Evolutionary conservation across 2,329 filamentous ascomycete genomes (phyloP), one percentile per base, ranked within the genome.

Genomic region (Xylariaceae sp.): DNA sequence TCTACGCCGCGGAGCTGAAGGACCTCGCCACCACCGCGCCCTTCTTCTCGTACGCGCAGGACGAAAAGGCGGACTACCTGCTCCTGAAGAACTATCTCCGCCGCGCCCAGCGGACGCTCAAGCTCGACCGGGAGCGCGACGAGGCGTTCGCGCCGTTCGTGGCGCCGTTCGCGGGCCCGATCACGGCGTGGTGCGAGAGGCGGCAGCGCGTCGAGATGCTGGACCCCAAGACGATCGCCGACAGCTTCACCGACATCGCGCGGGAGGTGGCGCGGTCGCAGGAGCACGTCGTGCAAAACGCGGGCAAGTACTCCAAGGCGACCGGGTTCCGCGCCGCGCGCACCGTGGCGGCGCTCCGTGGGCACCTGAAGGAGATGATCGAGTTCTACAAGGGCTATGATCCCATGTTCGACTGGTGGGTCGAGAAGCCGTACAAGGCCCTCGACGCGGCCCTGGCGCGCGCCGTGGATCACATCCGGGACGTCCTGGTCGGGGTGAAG

Each of bases 321-420:
- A 66, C 61, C 3, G 73, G 73, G 0, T 72, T 68, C 45, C 69
- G 72, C 19, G 73, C 74, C 4, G 64, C 65, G 3, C 66, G 65
- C 13, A 65, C 64, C 1, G 54, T 75, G 0, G 52, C 54, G 4
- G 56, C 68, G 19, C 54, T 81, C 4, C 57, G 61, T 0, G 38
- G 26, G 0, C 65, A 69, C 37, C 56, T 81, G 0, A 47, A 59
- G 2, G 74, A 80, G 47, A 71, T 69, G 52, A 69, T 65, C 40
- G 44, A 37, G 0, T 81, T 79, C 51, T 80, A 76, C 53, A 60
- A 64, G 22, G 69, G 68, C 3, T 81, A 80, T 48, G 73, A 81
- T 46, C 76, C 78, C 1, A 42, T 66, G 12, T 79, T 79, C 40
- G 69, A 74, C 32, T 81, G 74, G 73, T 81, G 78, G 78, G 66